Conservation (phyloP, 2,329 filamentous ascomycete genomes). For the Triangularia verruculosa region DNA sequence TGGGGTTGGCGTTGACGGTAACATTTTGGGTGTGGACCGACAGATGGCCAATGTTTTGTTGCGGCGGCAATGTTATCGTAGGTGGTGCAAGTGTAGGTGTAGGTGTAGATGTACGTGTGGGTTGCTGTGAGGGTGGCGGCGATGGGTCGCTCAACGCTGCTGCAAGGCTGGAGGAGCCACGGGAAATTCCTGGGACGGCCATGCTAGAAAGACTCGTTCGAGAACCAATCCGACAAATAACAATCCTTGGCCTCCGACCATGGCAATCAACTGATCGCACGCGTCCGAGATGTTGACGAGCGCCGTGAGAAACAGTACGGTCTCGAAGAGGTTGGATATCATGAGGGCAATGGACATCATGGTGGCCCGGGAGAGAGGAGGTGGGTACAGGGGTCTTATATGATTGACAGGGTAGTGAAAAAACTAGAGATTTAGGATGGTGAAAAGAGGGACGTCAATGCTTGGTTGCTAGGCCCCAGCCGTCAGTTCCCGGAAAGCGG, state of each 20-base stretch:
- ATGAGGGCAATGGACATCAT: background rate
- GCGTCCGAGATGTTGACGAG: slow-evolving; percentile 7
- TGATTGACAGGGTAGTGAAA: background rate
- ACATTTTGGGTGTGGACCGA: background rate
- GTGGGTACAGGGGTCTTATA: background rate
- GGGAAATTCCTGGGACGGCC: background rate
- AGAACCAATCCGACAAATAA: slow-evolving; percentile 1
- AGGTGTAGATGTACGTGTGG: background rate
- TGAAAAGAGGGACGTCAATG: background rate
- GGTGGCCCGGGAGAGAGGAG: background rate
- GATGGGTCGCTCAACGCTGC: background rate
- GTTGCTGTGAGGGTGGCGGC: background rate
- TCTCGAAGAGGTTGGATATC: background rate
- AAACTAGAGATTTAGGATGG: background rate
- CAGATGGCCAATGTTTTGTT: background rate
- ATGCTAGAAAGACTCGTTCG: background rate
- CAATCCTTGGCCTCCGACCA: background rate
- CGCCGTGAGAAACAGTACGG: background rate
- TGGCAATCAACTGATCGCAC: background rate
- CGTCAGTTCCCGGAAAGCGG: background rate
- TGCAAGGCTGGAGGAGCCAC: background rate
- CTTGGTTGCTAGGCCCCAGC: background rate
- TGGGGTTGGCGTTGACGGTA: background rate
- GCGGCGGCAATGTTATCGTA: background rate
- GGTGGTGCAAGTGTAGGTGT: background rate